Base-by-base conservation (phyloP, 2,329 filamentous ascomycete genomes). In the Diaporthe batatas region DNA sequence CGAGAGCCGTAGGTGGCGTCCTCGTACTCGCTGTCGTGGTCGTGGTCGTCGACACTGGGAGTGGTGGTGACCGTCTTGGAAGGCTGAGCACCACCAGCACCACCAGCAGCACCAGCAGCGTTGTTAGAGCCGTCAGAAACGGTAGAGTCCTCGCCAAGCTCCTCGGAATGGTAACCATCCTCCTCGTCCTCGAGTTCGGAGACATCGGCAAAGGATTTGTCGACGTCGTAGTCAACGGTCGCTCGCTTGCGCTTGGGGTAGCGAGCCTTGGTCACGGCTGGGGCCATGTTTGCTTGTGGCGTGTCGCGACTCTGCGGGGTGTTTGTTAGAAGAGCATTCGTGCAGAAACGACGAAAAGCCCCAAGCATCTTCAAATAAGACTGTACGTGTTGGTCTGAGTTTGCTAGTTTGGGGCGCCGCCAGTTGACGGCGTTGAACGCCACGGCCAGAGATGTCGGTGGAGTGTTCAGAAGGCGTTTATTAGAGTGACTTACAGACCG, bases 181-280 rank as follows among this genome's bases (percentile, higher is more conserved):
- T 12, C 36, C 10, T 18, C 57, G 14, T 69, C 53, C 29, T 65
- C 59, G 12, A 65, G 29, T 42, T 69, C 53, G 12, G 55, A 12
- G 8, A 49, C 59, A n/a, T 23, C 29, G 59, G 34, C 42, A 11
- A 49, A n/a, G 59, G 14, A 32, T 29, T 34, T 25, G 21, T 65
- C 39, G 39, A 49, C 12, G 14, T 69, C 25, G 53, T 69, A 69
- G 53, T 69, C 44, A 7, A 69, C n/a, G 2, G 12, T 8, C 10
- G 39, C 55, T 34, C 67, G 39, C 1, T 47, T 55, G 39, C 67
- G 67, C 67, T 69, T 69, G 39, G 67, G 67, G 32, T 69, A 69
- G 67, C 67, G 67, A 16, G 3, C 21, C 23, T 36, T 29, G 21
- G 29, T 14, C 4, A 18, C 25, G 25, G 57, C 36, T 14, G 67